Base-by-base conservation (phyloP, 768 basidiomycete genomes). In the Rhodotorula diobovata region DNA sequence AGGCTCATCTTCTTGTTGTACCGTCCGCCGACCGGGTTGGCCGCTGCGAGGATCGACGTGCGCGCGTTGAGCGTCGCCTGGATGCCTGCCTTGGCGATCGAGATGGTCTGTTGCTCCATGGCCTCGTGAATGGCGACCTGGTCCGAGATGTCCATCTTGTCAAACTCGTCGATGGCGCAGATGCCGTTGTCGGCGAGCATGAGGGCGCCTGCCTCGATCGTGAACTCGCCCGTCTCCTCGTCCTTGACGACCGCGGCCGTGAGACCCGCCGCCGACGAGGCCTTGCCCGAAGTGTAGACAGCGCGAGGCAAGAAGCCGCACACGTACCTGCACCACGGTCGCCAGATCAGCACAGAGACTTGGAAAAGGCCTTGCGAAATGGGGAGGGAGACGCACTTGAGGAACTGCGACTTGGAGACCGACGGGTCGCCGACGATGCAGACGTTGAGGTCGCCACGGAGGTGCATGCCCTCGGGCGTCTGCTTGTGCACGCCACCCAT, bases 141-240 rank as follows among this genome's bases (percentile, higher is more conserved):
- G 80, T 98, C 96, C 0, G 91, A 88, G 63, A 97, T 88, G 80
- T 98, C 95, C 96, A 99, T 99, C 82, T 99, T 99, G 86, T 99
- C 96, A 78, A 99, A 99, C 81, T 98, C 96, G 82, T 99, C 96
- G 77, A 99, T 99, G n/a, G 94, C 94, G 79, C 96, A 99, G 79
- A 98, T 97, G 15, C 96, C 96, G 76, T 98, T 98, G 82, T 99
- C 96, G 12, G 96, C 96, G 8, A 99, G 86, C 96, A 99, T 98
- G 75, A 99, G 85, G 9, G 96, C 96, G 60, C 96, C 96, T 32
- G 96, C 96, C 82, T 99, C 96, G 78, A 98, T 98, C 0, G 96
- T 98, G 82, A 98, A 99, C 79, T 99, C 96, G 23, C 96, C 96
- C 0, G 94, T 95, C 81, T 98, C 96, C 81, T 98, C 95, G 77